These are phyloP conservation scores for Cyclotella baltica DNA, from an alignment of 108 stramenopile genomes.

Conservation along the genomic window DNA sequence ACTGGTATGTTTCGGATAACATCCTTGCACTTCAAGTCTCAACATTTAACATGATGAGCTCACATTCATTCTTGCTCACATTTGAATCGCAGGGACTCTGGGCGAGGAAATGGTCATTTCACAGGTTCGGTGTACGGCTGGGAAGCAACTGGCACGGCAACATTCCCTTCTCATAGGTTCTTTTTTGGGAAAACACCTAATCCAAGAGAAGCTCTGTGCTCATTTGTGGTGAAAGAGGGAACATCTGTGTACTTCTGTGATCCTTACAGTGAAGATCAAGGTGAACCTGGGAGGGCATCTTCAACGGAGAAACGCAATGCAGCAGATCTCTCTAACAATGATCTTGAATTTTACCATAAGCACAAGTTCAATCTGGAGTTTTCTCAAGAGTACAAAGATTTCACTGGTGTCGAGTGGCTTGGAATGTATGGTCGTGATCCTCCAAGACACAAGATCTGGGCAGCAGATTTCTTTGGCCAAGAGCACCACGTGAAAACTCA, in stretches of 20 bases:
- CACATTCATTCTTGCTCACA: neutral
- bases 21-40: neutral
- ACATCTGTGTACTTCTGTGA: conserved; percentile 68
- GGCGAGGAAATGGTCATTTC: conserved; percentile 40
- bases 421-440: conserved; percentile 51
- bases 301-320: conserved; percentile 41
- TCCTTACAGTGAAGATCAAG: conserved; percentile 60
- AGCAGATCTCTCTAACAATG: neutral
- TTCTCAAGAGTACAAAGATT: conserved; percentile 60
- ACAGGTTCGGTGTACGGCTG: conserved; percentile 55
- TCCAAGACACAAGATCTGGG: conserved; percentile 75
- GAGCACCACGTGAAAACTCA: conserved; percentile 76
- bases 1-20: conserved; percentile 48
- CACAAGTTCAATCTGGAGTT: conserved; percentile 53
- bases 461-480: conserved; percentile 81
- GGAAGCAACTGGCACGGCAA: conserved; percentile 61
- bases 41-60: neutral
- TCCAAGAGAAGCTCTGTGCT: conserved; percentile 28
- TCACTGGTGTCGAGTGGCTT: conserved; percentile 56
- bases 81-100: conserved; percentile 12
- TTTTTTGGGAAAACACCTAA: conserved; percentile 31
- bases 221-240: conserved; percentile 21
- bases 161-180: conserved; percentile 68
- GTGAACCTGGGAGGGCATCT: conserved; percentile 48
- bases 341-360: conserved; percentile 45